phyloP scores from a whole-genome alignment of 306 rosid genomes.

The Datisca glomerata region DNA sequence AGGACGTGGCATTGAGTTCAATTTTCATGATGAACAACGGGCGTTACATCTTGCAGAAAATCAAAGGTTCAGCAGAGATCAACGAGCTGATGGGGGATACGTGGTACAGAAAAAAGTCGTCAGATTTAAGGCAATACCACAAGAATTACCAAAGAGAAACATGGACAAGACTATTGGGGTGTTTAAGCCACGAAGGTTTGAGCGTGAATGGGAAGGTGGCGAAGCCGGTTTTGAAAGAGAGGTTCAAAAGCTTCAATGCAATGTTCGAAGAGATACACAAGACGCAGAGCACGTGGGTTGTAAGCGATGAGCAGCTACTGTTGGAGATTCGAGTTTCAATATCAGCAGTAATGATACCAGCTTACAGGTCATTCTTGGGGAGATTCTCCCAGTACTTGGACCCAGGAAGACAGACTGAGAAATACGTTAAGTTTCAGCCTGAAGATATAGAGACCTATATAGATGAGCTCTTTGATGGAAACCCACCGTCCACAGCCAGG shows the following conservation, averaged over 20 bases:
- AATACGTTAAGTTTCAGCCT: slow-evolving; percentile 64
- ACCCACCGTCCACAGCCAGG: slow-evolving; percentile 26
- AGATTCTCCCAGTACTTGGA: slow-evolving; percentile 59
- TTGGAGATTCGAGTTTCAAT: slow-evolving; percentile 70
- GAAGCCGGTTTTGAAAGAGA: slow-evolving; percentile 53
- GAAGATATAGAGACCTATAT: slow-evolving; percentile 67
- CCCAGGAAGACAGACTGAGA: slow-evolving; percentile 55
- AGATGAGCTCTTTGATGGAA: slow-evolving; percentile 61
- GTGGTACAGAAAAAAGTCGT: slow-evolving; percentile 57
- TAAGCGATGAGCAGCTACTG: slow-evolving; percentile 68
- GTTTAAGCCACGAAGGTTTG: slow-evolving; percentile 50
- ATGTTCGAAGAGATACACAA: slow-evolving; percentile 70
- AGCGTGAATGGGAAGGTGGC: slow-evolving; percentile 32
- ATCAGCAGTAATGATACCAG: slow-evolving; percentile 73
- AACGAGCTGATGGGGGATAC: slow-evolving; percentile 49
- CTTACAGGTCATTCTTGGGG: slow-evolving; percentile 52
- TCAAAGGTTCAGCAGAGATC: slow-evolving; percentile 51
- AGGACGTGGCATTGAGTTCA: slow-evolving; percentile 29
- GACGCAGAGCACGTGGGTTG: slow-evolving; percentile 67
- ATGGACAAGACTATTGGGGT: slow-evolving; percentile 46
- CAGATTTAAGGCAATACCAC: slow-evolving; percentile 45
- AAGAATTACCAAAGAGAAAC: slow-evolving; percentile 68
- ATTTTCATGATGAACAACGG: slow-evolving; percentile 83
- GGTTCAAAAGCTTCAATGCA: slow-evolving; percentile 52
- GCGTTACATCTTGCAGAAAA: slow-evolving; percentile 65